Conservation (phyloP, 768 basidiomycete species). For the Lactarius tabidus region DNA sequence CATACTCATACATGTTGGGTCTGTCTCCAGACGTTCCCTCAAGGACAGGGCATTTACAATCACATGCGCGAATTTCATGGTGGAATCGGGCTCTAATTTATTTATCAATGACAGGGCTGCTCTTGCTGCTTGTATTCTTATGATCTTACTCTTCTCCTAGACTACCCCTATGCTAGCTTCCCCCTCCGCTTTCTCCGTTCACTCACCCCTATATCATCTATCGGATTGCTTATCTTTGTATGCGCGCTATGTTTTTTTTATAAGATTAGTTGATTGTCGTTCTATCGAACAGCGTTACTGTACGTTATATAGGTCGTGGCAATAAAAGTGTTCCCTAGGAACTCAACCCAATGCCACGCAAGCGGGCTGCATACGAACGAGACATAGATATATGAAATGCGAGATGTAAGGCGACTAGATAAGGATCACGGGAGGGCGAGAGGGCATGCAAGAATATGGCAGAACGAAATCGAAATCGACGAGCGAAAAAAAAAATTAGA, state of each 20-base stretch:
- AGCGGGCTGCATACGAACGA: conserved; percentile 14
- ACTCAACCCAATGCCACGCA: conserved; percentile 16
- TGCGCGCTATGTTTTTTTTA: background rate
- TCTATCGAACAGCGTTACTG: conserved; percentile 20
- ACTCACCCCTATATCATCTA: background rate
- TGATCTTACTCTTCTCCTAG: background rate
- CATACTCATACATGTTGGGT: conserved; percentile 80
- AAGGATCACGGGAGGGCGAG: background rate
- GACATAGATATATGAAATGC: conserved; percentile 2
- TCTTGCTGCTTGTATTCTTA: background rate
- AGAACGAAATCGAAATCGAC: conserved; percentile 14
- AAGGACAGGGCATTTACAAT: conserved; percentile 66
- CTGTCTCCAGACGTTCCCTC: conserved; percentile 65
- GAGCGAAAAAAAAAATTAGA: background rate
- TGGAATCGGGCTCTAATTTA: conserved; percentile 31
- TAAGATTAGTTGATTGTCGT: conserved; percentile 18
- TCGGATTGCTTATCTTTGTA: background rate
- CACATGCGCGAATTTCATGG: conserved; percentile 73
- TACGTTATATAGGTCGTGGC: conserved; percentile 21
- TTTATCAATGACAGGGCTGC: background rate
- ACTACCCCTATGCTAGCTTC: background rate
- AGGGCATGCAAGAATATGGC: background rate
- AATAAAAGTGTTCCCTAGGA: conserved; percentile 13
- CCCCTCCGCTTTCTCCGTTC: background rate
- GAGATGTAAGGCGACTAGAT: background rate